Evolutionary conservation across 129 eudicot genomes (phyloP), one percentile per base, ranked within the genome.

Genomic region (Lactuca sativa): DNA sequence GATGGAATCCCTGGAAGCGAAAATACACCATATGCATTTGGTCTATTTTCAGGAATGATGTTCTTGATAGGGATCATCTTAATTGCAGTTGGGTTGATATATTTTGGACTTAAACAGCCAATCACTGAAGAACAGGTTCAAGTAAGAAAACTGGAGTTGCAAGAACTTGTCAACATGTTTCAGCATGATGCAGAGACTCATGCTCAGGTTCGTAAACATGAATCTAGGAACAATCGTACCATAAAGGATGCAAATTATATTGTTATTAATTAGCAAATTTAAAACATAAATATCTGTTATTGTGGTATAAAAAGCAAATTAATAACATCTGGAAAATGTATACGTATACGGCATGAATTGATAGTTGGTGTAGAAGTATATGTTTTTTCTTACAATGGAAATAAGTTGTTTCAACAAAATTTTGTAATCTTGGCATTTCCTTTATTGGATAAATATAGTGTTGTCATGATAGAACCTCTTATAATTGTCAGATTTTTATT

Each of bases 161-260:
- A 93, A 57, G 90, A 93, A 68, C 66, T 93, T 41, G 98, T 93
- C 48, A 78, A 82, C 81, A 81, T 85, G 88, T 93, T 93, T 76
- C 92, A 89, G 80, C 98, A 93, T 14, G 98, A 93, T 65, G 98
- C 98, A 0, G 98, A 89, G 73, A 85, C 97, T 54, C 98, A 93
- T 63, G 98, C 97, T 18, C 98, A 89, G 74, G 95, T 93, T 69
- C 96, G 85, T n/a, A 84, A 89, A 54, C 80, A 48, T 5, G 73
- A 79, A 66, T 64, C 98, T n/a, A 77, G 90, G 13, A 78, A 78
- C 59, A 92, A 84, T 53, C 49, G 79, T 63, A 83, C 92, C 68
- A 40, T 66, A 33, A 59, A 70, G 62, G 90, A 77, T 75, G 95
- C 92, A 15, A 82, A 90, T 58, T 90, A 85, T 80, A 78, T 90